Evolutionary conservation across 768 basidiomycete species (phyloP).

Genomic region (Boletus rubescentipes): DNA sequence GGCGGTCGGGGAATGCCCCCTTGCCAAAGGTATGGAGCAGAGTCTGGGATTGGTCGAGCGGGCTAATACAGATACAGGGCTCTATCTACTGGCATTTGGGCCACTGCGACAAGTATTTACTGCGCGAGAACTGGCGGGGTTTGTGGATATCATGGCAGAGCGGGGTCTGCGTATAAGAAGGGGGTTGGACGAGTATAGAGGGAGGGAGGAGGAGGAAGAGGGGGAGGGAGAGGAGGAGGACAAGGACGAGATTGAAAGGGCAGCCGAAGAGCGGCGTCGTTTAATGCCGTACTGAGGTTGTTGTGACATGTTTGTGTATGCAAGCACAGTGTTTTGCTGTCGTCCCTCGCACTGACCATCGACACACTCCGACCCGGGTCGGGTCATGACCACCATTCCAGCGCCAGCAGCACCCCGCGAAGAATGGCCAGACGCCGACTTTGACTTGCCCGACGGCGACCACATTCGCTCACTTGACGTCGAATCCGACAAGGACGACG

Average conservation of each 20-base stretch:
- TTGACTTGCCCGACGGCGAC: constrained; percentile 77
- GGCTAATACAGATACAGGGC: constrained; percentile 42
- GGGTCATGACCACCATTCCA: constrained; percentile 51
- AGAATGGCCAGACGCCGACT: constrained; percentile 87
- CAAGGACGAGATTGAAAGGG: not conserved
- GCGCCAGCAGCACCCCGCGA: constrained; percentile 62
- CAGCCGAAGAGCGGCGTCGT: too few species aligned
- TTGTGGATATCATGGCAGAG: constrained; percentile 77
- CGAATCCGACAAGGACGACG: constrained; percentile 61
- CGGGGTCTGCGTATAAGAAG: constrained; percentile 62
- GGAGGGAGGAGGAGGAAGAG: constrained; percentile 16
- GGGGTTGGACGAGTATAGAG: constrained; percentile 51
- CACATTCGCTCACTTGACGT: constrained; percentile 58
- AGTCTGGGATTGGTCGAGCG: not conserved
- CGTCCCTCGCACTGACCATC: not conserved
- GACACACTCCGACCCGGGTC: not conserved
- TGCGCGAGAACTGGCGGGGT: constrained; percentile 53
- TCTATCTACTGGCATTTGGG: constrained; percentile 79
- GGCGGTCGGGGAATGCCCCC: constrained; percentile 71
- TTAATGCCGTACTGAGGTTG: not conserved
- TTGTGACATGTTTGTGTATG: constrained; percentile 23
- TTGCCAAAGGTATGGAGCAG: constrained; percentile 58
- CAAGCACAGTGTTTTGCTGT: not conserved
- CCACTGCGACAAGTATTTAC: constrained; percentile 64
- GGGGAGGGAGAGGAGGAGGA: constrained; percentile 65